phyloP scores from a whole-genome alignment of 2,329 filamentous ascomycete genomes.

The Scopulariopsis brevicaulis region DNA sequence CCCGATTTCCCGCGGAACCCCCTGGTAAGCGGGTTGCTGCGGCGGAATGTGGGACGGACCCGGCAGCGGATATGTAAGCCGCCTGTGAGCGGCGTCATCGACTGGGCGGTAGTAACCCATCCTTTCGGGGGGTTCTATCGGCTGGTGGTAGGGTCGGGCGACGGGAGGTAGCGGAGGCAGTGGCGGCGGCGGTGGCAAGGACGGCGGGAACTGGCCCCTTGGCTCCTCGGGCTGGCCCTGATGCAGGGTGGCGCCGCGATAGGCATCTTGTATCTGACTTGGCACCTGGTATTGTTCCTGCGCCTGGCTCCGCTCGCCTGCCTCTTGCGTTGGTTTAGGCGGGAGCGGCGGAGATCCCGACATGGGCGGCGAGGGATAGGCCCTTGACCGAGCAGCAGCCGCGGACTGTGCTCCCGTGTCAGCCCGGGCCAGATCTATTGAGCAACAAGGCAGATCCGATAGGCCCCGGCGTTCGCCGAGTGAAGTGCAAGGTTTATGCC shows the following conservation, averaged over 20 bases:
- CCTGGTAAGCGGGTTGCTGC: not conserved
- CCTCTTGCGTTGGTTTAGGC: slow-evolving; percentile 46
- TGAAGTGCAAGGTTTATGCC: slow-evolving; percentile 30
- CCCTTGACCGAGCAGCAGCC: slow-evolving; percentile 41
- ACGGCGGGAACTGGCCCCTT: slow-evolving; percentile 3
- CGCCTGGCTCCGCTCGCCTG: slow-evolving; percentile 38
- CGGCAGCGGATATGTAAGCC: slow-evolving; percentile 11
- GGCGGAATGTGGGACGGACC: slow-evolving; percentile 9
- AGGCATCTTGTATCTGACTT: slow-evolving; percentile 30
- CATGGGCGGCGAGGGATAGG: slow-evolving; percentile 65
- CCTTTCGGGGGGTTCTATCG: slow-evolving; percentile 23
- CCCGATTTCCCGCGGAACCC: not conserved
- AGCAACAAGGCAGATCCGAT: slow-evolving; percentile 41
- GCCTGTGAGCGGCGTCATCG: slow-evolving; percentile 21
- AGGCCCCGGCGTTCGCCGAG: slow-evolving; percentile 49
- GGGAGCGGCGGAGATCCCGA: slow-evolving; percentile 55
- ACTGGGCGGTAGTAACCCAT: slow-evolving; percentile 25
- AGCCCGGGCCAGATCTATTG: slow-evolving; percentile 44
- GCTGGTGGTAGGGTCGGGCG: slow-evolving; percentile 22
- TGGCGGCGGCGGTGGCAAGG: slow-evolving; percentile 10
- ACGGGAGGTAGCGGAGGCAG: slow-evolving; percentile 14
- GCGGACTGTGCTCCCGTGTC: slow-evolving; percentile 37
- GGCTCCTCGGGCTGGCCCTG: not conserved
- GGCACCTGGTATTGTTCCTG: slow-evolving; percentile 23
- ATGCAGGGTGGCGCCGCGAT: slow-evolving; percentile 21